phyloP scores from a whole-genome alignment of 1,284 basidiomycete species.

The Tilletiaria anomala region DNA sequence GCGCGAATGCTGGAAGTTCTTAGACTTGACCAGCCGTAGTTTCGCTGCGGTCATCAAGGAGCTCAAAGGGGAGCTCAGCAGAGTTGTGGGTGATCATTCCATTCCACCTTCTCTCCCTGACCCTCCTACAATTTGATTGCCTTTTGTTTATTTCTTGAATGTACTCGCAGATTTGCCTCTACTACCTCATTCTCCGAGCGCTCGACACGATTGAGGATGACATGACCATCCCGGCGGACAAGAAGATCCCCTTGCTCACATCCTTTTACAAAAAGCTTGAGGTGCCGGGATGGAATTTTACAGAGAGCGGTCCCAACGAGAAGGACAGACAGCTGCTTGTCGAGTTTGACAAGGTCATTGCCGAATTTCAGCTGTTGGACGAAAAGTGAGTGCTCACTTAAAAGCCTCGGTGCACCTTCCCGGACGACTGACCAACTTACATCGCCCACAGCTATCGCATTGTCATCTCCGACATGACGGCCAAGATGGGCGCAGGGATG shows the following conservation, averaged over 20 bases:
- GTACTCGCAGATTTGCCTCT: conserved; percentile 80
- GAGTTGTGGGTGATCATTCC: conserved; percentile 64
- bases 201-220: conserved; percentile 97
- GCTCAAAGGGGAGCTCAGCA: conserved; percentile 81
- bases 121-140: conserved; percentile 43
- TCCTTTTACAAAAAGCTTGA: conserved; percentile 68
- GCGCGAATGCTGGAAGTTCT: conserved; percentile 76
- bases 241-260: conserved; percentile 75
- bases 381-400: conserved; percentile 5
- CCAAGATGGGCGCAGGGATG: conserved; percentile 78
- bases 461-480: conserved; percentile 60
- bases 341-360: conserved; percentile 69
- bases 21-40: conserved; percentile 76
- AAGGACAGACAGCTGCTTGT: conserved; percentile 77
- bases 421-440: too few relatives aligned
- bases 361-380: conserved; percentile 54
- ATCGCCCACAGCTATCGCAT: conserved; percentile 51
- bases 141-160: not conserved
- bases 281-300: conserved; percentile 75
- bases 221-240: conserved; percentile 76
- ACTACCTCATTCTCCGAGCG: conserved; percentile 84
- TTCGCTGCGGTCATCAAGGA: conserved; percentile 93
- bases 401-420: not conserved
- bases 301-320: conserved; percentile 68
- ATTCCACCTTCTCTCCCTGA: not conserved